A percentile compares a stretch with the other conserved stretches of the same genome.
Conservation (phyloP, 306 rosid genomes). For the Cucurbita argyrosperma region DNA sequence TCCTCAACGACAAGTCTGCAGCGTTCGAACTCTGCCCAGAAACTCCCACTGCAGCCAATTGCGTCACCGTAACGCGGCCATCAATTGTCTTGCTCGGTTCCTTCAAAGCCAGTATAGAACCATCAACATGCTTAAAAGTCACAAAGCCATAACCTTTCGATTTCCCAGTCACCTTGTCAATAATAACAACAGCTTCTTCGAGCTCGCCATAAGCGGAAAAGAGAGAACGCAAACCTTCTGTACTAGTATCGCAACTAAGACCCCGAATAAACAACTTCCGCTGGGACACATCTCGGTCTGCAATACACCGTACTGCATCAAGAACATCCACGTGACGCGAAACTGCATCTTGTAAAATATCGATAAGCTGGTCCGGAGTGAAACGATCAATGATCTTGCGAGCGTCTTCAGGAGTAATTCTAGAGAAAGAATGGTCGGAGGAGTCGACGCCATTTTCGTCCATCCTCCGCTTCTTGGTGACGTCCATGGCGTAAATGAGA, state of each 20-base stretch:
- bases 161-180: slow-evolving; percentile 74
- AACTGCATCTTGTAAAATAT: slow-evolving; percentile 61
- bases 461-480: slow-evolving; percentile 66
- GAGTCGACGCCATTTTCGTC: slow-evolving; percentile 59
- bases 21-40: slow-evolving; percentile 21
- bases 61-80: slow-evolving; percentile 93
- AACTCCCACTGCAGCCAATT: slow-evolving; percentile 75
- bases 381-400: slow-evolving; percentile 78
- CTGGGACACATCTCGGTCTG: slow-evolving; percentile 62
- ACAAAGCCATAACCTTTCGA: slow-evolving; percentile 87
- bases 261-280: slow-evolving; percentile 94
- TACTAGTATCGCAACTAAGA: slow-evolving; percentile 90
- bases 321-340: slow-evolving; percentile 67
- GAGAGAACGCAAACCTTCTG: slow-evolving; percentile 73
- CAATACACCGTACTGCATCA: slow-evolving; percentile 48
- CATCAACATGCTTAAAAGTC: slow-evolving; percentile 74
- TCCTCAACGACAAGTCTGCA: slow-evolving; percentile 35
- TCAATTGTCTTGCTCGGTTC: slow-evolving; percentile 96
- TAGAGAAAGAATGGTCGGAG: not conserved
- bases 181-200: slow-evolving; percentile 81
- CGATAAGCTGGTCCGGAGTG: slow-evolving; percentile 52
- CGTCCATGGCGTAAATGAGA: slow-evolving; percentile 36
- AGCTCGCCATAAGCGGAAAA: slow-evolving; percentile 86
- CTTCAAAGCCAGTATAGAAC: slow-evolving; percentile 68
- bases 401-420: slow-evolving; percentile 46